Base-by-base conservation (phyloP, 495 filamentous ascomycete genomes). In the Parmelia sp. region DNA sequence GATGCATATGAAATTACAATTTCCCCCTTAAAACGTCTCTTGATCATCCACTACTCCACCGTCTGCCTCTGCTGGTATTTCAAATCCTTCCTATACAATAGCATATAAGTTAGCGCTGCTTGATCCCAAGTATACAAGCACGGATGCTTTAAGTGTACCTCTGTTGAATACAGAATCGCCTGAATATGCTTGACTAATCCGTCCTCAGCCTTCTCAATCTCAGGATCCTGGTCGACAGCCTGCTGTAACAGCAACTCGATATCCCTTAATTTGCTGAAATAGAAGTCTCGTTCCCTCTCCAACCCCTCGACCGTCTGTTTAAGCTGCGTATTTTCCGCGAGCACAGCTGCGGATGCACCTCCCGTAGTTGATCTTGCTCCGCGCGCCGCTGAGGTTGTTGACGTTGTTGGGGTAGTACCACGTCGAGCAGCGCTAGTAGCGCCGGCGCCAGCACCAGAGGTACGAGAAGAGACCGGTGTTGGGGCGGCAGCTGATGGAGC, bases 201-300 rank as follows among this genome's bases (percentile, higher is more conserved):
- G 56, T 92, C 89, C 66, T 96, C 93, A 31, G 93, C 88, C 83
- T 92, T 89, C 80, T 96, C 94, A 58, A 97, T 76, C 75, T 93
- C 86, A 8, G 93, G 91, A 66, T 96, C 87, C 47, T 86, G 86
- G 70, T 97, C 94, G 69, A 96, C 89, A 21, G 91, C 91, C 66
- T 87, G 86, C 80, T 98, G 94, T 60, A 98, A 80, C 72, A 98
- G 74, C 68, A 98, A 75, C 77, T 98, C 95, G 68, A 98, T 98
- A 72, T 98, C 94, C 60, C 94, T 86, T 64, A 98, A 78, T 78
- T 98, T 98, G 80, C 90, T 92, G 74, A 98, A 98, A 80, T 98
- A 98, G 76, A 98, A 98, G 75, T 98, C 94, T 59, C 94, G 81
- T 79, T 98, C 94, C 72, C 91, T 88, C 80, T 96, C 91, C 56